Conservation (phyloP, 2,329 filamentous ascomycete species). For the Aureobasidium zeae region DNA sequence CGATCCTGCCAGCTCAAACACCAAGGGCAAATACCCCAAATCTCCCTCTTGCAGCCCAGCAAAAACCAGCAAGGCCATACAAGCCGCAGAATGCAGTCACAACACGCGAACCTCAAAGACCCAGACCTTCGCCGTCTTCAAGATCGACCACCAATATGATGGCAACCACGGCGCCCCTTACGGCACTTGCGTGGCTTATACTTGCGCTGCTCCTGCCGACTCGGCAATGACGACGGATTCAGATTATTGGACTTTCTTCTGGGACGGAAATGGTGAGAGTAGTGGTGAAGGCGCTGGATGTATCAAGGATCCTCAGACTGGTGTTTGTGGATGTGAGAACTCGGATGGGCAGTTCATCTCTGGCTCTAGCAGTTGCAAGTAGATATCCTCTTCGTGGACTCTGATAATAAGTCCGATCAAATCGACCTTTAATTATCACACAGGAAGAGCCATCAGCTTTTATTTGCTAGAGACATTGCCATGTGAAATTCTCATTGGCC, state of each 20-base stretch:
- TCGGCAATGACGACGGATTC: constrained; percentile 24
- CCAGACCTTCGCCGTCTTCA: constrained; percentile 35
- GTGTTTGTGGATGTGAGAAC: constrained; percentile 36
- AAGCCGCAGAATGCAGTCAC: constrained; percentile 36
- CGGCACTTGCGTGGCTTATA: constrained; percentile 39
- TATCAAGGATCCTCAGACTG: constrained; percentile 32
- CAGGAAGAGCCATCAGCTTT: no score
- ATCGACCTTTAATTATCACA: no score
- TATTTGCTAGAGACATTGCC: no score
- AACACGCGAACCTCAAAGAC: constrained; percentile 31
- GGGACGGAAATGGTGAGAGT: constrained; percentile 25
- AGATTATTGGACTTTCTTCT: constrained; percentile 37
- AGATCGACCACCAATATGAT: constrained; percentile 40
- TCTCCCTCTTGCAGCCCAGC: constrained; percentile 24
- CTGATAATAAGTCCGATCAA: no score
- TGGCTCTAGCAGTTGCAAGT: constrained; percentile 19
- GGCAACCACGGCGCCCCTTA: constrained; percentile 37
- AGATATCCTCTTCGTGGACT: not conserved
- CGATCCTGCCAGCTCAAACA: constrained; percentile 31
- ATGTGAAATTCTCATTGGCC: no score
- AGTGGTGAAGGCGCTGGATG: constrained; percentile 30
- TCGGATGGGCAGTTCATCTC: constrained; percentile 33
- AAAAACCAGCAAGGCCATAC: constrained; percentile 31
- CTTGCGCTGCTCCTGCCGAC: constrained; percentile 29
- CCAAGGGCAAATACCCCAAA: constrained; percentile 28